Base-by-base conservation (phyloP, 176 grass and related monocot genomes). In the Carex myosuroides region DNA sequence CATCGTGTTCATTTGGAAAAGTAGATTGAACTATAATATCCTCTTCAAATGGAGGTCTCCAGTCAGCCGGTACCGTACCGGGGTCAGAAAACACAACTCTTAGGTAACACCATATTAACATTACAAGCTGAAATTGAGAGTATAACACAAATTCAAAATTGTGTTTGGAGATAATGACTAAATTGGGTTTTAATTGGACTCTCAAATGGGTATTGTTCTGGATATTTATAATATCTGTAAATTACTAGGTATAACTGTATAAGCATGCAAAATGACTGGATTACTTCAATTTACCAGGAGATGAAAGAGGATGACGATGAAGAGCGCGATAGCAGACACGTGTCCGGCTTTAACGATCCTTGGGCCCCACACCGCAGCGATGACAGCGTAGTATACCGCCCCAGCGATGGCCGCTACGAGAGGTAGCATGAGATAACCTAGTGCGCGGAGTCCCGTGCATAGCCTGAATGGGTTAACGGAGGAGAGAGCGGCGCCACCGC, bases 61-160 rank as follows among this genome's bases (percentile, higher is more conserved):
- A 98, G 46, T 94, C 94, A 79, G 80, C 79, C 79, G 95, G 92
- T 73, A 93, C 95, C 30, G 86, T 18, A 88, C 95, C 95, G 85
- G 95, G 95, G 81, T 98, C 88, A 8, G 84, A 83, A 80, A 91
- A 93, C 91, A 94, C 89, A 81, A 89, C 92, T 93, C 86, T 87
- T 83, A 91, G 79, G 77, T 94, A 98, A 85, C 90, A 91, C 92
- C 92, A 98, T 50, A 94, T 21, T 64, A 98, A 81, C 86, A 94
- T 83, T 70, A 50, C 87, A 91, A 94, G 95, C 92, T 97, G 92
- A 90, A 97, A 84, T 92, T 83, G 50, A 50, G 50, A 77, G 26
- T 8, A 90, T 71, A 85, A 70, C 1, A 89, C 37, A 7, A 63
- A 86, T 37, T 39, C 9, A 58, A 81, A 64, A 77, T 30, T 13